These are phyloP conservation scores for Phoma sp. DNA, from an alignment of 2,329 filamentous ascomycete species.

Conservation along the genomic window DNA sequence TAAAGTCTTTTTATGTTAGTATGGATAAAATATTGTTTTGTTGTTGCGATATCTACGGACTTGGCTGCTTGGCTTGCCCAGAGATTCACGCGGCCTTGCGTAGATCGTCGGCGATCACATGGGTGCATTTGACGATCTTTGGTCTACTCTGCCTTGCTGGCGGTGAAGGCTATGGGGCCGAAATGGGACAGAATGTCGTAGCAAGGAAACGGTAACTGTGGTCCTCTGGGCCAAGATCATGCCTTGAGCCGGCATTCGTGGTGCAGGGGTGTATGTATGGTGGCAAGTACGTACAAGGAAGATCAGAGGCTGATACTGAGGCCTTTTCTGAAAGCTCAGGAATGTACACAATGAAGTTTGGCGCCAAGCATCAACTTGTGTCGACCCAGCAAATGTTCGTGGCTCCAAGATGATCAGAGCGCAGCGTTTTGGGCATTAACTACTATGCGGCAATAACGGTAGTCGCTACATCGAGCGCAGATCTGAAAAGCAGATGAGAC, in stretches of 20 bases:
- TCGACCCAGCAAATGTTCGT: no score
- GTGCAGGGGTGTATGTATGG: neutral
- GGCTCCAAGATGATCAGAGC: no score
- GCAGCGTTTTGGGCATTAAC: no score
- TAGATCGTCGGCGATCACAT: constrained; percentile 15
- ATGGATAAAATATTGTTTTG: neutral
- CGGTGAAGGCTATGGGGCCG: constrained; percentile 5
- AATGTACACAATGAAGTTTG: no score
- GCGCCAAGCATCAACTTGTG: no score
- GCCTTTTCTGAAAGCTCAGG: no score
- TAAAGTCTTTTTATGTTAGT: neutral
- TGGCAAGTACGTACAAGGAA: neutral
- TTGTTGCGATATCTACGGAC: constrained; percentile 3
- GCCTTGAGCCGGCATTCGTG: neutral
- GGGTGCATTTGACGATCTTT: neutral
- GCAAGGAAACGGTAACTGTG: neutral
- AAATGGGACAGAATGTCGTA: neutral
- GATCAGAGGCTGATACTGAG: neutral
- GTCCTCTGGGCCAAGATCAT: constrained; percentile 1
- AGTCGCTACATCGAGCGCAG: no score
- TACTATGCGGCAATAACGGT: no score
- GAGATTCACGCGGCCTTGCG: constrained; percentile 13
- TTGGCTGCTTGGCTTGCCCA: constrained; percentile 19
- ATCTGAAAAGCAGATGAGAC: no score
- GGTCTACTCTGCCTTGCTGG: neutral